A percentile compares a stretch with the other conserved stretches of the same genome.
Conservation (phyloP, 768 basidiomycete genomes). For the Amanita exitialis region DNA sequence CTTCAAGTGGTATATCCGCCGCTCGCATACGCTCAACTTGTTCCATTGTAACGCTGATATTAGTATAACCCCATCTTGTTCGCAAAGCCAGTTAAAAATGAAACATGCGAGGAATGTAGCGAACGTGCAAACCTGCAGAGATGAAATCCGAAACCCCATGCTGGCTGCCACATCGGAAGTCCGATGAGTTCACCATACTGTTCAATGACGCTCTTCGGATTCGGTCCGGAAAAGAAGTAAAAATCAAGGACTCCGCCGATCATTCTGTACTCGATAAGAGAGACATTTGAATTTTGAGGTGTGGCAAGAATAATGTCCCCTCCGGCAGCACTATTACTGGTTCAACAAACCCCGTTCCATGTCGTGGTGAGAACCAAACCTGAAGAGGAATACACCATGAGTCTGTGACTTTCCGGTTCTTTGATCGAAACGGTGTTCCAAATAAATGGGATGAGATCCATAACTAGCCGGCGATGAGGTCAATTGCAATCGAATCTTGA, state of each 20-base stretch:
- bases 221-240: conserved; percentile 65
- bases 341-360: conserved; percentile 1
- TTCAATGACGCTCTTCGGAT: conserved; percentile 48
- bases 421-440: conserved; percentile 61
- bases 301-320: conserved; percentile 62
- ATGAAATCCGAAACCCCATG: conserved; percentile 75
- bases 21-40: conserved; percentile 46
- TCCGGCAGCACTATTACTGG: conserved; percentile 42
- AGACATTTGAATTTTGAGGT: conserved; percentile 41
- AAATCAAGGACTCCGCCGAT: conserved; percentile 72
- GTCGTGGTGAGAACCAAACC: conserved; percentile 23
- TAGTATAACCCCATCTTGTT: conserved; percentile 30
- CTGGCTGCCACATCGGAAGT: conserved; percentile 59
- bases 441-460: conserved; percentile 62
- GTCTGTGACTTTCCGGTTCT: conserved; percentile 41
- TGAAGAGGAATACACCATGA: conserved; percentile 72
- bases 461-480: conserved; percentile 31
- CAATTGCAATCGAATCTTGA: neutral
- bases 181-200: conserved; percentile 66
- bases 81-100: conserved; percentile 15
- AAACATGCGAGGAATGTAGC: too few species aligned
- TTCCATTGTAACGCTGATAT: conserved; percentile 45
- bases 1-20: conserved; percentile 72
- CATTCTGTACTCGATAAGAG: conserved; percentile 62
- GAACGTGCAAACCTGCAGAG: conserved; percentile 41